Conservation (phyloP, 2,329 filamentous ascomycete species). For the Trichoderma sp. region DNA sequence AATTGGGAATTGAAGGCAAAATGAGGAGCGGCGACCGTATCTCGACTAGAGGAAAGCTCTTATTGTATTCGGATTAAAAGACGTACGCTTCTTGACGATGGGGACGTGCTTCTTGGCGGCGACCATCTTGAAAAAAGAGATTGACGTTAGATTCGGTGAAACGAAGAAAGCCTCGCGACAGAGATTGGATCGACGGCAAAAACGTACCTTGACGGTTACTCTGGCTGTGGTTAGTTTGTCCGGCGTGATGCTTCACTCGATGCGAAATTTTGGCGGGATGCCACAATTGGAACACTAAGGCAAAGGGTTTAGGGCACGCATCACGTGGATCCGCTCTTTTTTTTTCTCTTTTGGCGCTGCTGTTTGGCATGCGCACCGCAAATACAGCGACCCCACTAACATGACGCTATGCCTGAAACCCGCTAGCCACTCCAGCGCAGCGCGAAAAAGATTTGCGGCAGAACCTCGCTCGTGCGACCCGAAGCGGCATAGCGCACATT, state of each 20-base stretch:
- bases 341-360: background rate
- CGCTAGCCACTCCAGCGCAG: background rate
- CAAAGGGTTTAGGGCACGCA: constrained; percentile 43
- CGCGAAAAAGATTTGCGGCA: constrained; percentile 11
- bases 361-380: constrained; percentile 7
- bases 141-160: constrained; percentile 37
- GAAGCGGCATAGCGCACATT: constrained; percentile 37
- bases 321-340: constrained; percentile 37
- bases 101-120: constrained; percentile 98
- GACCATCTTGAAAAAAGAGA: constrained; percentile 73
- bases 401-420: background rate
- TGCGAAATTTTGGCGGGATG: constrained; percentile 44
- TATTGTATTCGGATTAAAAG: constrained; percentile 30
- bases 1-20: constrained; percentile 5
- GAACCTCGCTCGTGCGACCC: constrained; percentile 25
- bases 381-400: constrained; percentile 2
- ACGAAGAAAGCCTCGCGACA: background rate
- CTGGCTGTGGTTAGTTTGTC: constrained; percentile 42
- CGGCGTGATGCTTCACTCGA: constrained; percentile 42
- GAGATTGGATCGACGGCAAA: constrained; percentile 12
- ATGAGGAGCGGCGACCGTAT: background rate
- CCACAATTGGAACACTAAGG: constrained; percentile 37
- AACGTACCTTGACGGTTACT: constrained; percentile 49
- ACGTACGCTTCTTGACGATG: constrained; percentile 99
- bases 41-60: constrained; percentile 1